These are phyloP conservation scores for Trichomonascaceae sp. DNA, from an alignment of 1,139 yeast genomes.

Conservation along the genomic window DNA sequence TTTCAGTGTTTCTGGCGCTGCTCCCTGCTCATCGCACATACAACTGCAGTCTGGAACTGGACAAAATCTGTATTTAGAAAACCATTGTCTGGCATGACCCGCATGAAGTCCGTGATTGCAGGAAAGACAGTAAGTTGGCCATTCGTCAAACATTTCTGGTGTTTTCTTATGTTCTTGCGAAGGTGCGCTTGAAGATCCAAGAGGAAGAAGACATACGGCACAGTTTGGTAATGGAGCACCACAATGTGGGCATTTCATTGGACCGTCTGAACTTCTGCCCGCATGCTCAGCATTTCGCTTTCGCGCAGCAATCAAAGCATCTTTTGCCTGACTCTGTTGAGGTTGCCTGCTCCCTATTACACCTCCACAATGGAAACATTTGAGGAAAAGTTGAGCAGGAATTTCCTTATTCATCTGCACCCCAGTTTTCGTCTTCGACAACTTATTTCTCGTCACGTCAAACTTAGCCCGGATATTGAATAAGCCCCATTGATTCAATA, in stretches of 20 bases:
- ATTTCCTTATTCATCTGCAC: conserved; percentile 44
- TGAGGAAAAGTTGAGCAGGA: conserved; percentile 72
- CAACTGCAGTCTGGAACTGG: conserved; percentile 94
- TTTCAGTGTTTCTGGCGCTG: neutral
- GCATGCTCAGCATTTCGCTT: conserved; percentile 8
- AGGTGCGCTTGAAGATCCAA: conserved; percentile 48
- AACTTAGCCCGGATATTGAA: conserved; percentile 75
- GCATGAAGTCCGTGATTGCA: conserved; percentile 96
- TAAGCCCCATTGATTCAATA: conserved; percentile 80
- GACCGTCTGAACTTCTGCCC: conserved; percentile 6
- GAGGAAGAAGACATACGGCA: conserved; percentile 75
- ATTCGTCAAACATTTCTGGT: conserved; percentile 26
- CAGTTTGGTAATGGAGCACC: conserved; percentile 88
- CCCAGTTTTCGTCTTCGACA: conserved; percentile 52
- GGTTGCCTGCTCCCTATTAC: conserved; percentile 13
- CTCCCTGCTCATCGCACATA: conserved; percentile 47
- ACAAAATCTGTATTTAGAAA: conserved; percentile 75
- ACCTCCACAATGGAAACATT: conserved; percentile 77
- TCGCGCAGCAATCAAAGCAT: conserved; percentile 1
- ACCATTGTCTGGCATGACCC: conserved; percentile 95
- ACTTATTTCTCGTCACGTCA: conserved; percentile 69
- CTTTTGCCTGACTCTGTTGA: conserved; percentile 7
- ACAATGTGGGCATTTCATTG: conserved; percentile 64
- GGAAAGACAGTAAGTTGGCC: conserved; percentile 87
- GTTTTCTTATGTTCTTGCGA: conserved; percentile 10